Conservation (phyloP, 441 rosid species). For the Macaranga tanarius region DNA sequence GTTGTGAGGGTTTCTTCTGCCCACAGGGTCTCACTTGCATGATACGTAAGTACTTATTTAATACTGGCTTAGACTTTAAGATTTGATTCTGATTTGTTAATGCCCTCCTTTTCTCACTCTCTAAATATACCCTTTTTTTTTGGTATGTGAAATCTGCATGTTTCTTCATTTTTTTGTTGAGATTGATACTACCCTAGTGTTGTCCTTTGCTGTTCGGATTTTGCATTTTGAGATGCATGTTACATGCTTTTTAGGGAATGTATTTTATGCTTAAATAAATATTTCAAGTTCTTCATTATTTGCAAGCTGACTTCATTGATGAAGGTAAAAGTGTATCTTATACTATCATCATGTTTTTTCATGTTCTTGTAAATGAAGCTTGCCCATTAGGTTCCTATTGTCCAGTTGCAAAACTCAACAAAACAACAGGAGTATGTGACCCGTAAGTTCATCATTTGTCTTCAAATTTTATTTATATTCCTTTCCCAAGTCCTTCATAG, state of each 20-base stretch:
- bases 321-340: constrained; percentile 9
- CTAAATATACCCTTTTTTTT: no score
- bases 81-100: no score
- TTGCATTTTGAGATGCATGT: background rate
- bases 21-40: constrained; percentile 96
- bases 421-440: constrained; percentile 52
- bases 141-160: background rate
- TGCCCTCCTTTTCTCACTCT: no score
- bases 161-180: background rate
- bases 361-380: constrained; percentile 45
- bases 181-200: background rate
- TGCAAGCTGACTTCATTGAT: background rate
- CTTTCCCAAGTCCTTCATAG: constrained; percentile 5
- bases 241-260: background rate
- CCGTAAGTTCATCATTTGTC: constrained; percentile 51
- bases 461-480: constrained; percentile 10
- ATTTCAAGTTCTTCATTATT: no score
- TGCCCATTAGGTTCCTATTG: constrained; percentile 75
- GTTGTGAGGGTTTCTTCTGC: constrained; percentile 93
- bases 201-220: background rate
- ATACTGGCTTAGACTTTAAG: background rate
- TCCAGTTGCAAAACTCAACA: constrained; percentile 56
- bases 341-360: constrained; percentile 11
- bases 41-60: constrained; percentile 63
- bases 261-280: background rate